These are phyloP conservation scores for Clarireedia hainanense DNA, from an alignment of 2,329 filamentous ascomycete genomes.

Conservation along the genomic window DNA sequence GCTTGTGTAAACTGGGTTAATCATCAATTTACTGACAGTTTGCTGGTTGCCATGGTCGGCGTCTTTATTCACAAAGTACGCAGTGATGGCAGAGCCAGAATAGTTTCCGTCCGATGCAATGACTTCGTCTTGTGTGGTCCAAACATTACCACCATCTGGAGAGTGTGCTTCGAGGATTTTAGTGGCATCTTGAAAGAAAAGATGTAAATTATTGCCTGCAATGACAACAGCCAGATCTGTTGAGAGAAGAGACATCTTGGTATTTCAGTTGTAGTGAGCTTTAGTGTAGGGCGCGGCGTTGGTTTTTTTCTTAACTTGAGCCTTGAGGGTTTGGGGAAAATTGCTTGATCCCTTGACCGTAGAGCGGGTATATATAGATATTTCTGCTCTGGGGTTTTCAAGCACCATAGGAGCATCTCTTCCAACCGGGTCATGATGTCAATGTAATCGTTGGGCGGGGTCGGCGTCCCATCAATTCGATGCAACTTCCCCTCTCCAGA, in stretches of 20 bases:
- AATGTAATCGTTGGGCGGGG: too few species aligned
- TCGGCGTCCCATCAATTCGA: too few species aligned
- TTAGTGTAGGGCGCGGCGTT: background rate
- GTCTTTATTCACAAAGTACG: conserved; percentile 5
- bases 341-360: too few species aligned
- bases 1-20: background rate
- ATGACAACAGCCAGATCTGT: background rate
- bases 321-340: too few species aligned
- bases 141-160: background rate
- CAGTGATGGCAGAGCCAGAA: background rate
- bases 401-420: too few species aligned
- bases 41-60: background rate
- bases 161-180: conserved; percentile 3
- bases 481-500: too few species aligned
- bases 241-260: conserved; percentile 3
- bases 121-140: conserved; percentile 1
- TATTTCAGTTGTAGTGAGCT: background rate
- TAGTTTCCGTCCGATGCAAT: conserved; percentile 2
- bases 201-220: background rate
- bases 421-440: too few species aligned
- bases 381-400: too few species aligned
- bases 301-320: background rate
- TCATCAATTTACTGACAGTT: background rate
- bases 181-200: conserved; percentile 1
- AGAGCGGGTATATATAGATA: too few species aligned